These are phyloP conservation scores for Bothriochloa decipiens DNA, from an alignment of 176 grass and related monocot genomes.

Conservation along the genomic window DNA sequence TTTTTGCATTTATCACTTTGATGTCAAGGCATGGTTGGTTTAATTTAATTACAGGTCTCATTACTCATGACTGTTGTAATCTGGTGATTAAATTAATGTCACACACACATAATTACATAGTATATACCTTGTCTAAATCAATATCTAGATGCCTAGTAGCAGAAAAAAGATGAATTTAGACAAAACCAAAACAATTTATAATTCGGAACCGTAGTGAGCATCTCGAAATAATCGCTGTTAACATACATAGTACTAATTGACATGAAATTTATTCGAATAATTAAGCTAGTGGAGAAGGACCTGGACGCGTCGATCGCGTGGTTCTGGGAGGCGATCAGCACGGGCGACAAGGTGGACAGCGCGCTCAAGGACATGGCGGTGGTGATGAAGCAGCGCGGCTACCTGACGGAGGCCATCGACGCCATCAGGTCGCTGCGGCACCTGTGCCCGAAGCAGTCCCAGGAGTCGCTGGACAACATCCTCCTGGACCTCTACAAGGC, in stretches of 20 bases:
- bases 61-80: background rate
- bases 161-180: too few relatives aligned
- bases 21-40: background rate
- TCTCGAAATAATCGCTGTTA: too few relatives aligned
- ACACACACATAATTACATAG: background rate
- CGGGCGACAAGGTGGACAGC: slow-evolving; percentile 69
- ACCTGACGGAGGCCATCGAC: slow-evolving; percentile 66
- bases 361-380: slow-evolving; percentile 94
- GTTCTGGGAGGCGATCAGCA: slow-evolving; percentile 86
- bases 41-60: background rate
- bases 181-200: too few relatives aligned
- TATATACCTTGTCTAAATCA: background rate
- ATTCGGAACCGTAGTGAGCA: too few relatives aligned
- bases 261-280: background rate
- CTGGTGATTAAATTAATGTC: background rate
- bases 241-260: background rate
- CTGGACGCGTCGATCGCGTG: slow-evolving; percentile 71
- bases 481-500: slow-evolving; percentile 77
- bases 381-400: slow-evolving; percentile 86
- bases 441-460: slow-evolving; percentile 73
- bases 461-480: slow-evolving; percentile 85
- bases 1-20: background rate
- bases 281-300: slow-evolving; percentile 83
- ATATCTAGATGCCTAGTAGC: too few relatives aligned
- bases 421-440: slow-evolving; percentile 71